phyloP scores from a whole-genome alignment of 129 eudicot species.

The Artemisia tridentata region DNA sequence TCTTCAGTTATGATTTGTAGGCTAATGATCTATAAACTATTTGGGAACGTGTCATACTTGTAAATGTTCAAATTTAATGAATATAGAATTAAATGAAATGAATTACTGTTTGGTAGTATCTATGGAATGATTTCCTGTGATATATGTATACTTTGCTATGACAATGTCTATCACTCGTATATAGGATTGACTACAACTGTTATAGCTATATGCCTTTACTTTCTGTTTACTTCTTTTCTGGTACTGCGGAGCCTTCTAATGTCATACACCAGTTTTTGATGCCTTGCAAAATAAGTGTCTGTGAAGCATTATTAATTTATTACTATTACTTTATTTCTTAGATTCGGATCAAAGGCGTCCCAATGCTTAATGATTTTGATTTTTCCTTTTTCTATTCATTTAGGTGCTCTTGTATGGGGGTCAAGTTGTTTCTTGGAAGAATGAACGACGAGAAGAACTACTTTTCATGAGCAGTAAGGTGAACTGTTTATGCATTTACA shows the following conservation, averaged over 20 bases:
- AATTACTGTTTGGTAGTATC: neutral
- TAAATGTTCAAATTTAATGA: neutral
- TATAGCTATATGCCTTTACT: neutral
- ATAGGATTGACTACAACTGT: neutral
- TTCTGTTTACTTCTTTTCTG: no score
- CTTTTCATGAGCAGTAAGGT: slow-evolving; percentile 82
- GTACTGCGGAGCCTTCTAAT: no score
- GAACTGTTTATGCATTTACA: slow-evolving; percentile 12
- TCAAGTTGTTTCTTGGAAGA: slow-evolving; percentile 88
- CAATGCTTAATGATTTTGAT: slow-evolving; percentile 8
- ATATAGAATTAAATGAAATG: neutral
- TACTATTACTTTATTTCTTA: slow-evolving; percentile 5
- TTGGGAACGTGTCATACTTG: neutral
- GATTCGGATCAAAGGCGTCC: neutral
- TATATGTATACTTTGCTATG: neutral
- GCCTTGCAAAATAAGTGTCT: neutral
- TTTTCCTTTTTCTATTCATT: neutral
- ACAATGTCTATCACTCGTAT: neutral
- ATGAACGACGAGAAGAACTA: slow-evolving; percentile 72
- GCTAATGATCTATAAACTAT: no score
- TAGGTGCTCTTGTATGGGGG: slow-evolving; percentile 83
- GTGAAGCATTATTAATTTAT: neutral
- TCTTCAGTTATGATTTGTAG: no score
- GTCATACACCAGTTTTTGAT: neutral
- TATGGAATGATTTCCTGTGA: neutral